Conservation (phyloP, 371 early-diverging fungal genomes). For the Chytridiales sp. region DNA sequence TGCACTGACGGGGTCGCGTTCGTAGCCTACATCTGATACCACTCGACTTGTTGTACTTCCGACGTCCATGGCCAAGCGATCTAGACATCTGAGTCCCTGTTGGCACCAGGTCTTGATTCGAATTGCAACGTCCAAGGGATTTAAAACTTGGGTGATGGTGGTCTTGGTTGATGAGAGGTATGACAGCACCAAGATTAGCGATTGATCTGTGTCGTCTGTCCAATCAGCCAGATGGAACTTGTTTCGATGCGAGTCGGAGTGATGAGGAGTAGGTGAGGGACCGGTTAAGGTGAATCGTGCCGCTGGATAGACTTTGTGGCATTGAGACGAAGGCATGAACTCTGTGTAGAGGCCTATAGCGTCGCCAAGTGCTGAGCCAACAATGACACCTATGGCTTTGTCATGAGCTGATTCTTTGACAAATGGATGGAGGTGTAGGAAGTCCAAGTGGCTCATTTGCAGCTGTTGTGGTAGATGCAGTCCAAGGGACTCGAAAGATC, state of each 20-base stretch:
- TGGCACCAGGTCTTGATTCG: too few relatives aligned
- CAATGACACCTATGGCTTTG: slow-evolving; percentile 1
- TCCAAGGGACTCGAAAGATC: too few relatives aligned
- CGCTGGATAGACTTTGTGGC: slow-evolving; percentile 50
- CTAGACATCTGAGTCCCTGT: too few relatives aligned
- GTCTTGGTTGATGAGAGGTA: too few relatives aligned
- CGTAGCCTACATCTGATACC: too few relatives aligned
- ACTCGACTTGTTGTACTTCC: too few relatives aligned
- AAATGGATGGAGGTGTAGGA: too few relatives aligned
- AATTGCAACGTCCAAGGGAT: too few relatives aligned
- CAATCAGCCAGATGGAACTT: slow-evolving; percentile 55
- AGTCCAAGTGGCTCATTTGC: too few relatives aligned
- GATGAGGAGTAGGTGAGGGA: slow-evolving; percentile 32
- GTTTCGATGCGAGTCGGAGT: slow-evolving; percentile 41
- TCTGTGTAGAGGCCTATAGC: slow-evolving; percentile 69
- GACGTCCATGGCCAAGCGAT: too few relatives aligned
- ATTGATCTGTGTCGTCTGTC: slow-evolving; percentile 70
- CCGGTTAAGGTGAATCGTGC: slow-evolving; percentile 55
- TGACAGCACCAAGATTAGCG: slow-evolving; percentile 59
- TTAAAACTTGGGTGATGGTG: too few relatives aligned
- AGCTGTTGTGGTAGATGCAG: too few relatives aligned
- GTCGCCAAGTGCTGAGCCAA: slow-evolving; percentile 59
- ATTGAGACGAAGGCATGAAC: slow-evolving; percentile 55
- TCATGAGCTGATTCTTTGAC: background rate
- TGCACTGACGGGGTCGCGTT: slow-evolving; percentile 46